Base-by-base conservation (phyloP, 108 stramenopile species). In the Aurantiochytrium sp. region DNA sequence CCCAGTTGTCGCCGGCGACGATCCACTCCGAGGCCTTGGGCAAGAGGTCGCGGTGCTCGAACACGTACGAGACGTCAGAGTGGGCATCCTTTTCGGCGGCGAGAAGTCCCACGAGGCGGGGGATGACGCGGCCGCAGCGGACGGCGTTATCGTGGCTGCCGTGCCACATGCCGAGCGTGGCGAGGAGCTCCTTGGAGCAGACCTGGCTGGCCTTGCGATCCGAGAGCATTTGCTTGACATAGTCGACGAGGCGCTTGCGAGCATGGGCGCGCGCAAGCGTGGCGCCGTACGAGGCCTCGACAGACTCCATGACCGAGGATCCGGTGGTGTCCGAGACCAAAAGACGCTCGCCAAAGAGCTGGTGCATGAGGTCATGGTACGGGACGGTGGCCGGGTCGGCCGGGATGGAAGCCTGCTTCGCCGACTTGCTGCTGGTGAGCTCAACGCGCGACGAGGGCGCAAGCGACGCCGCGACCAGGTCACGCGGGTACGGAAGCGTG, bases 151-250 rank as follows among this genome's bases (percentile, higher is more conserved):
- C 76, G 76, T 83, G 45, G 76, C 76, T 53, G 45, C 76, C 76
- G 51, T 83, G 76, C 76, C 76, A 83, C 76, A 83, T 83, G 45
- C 76, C 76, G 51, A 83, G 76, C 23, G 76, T 53, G 51, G 76
- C 76, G 10, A 83, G 51, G 49, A 83, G 76, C 18, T 83, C 76
- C 76, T 83, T 83, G 25, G 76, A 83, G 76, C 51, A 83, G 49
- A 53, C n/a, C 51, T 53, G 49, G 28, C 43, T 45, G 51, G 49
- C 51, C 76, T 47, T 53, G 51, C 49, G 51, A 2, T 83, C 76
- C n/a, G 76, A 83, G 51, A 83, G 49, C 45, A 83, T 53, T 16
- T 53, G 76, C 76, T 53, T 53, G 51, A 83, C 76, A 3, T 53
- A 83, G 3, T 83, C 76, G 43, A 83, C 76, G 76, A 83, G 76